phyloP scores from a whole-genome alignment of 139 green algal species.

The Coelastrella sp. region DNA sequence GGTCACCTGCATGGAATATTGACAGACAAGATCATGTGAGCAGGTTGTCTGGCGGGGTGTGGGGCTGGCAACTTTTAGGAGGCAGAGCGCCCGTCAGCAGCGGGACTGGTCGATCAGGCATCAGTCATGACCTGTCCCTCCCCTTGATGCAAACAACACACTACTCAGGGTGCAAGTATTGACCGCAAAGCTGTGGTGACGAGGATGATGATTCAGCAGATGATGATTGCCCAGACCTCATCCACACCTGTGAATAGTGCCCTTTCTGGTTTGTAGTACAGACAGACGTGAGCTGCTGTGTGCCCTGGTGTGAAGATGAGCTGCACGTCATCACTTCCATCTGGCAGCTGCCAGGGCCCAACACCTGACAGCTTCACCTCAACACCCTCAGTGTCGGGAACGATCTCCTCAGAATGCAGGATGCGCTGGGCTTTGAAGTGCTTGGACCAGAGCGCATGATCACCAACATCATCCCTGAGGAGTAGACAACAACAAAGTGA shows the following conservation, averaged over 20 bases:
- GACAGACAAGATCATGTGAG: background rate
- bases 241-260: conserved; percentile 68
- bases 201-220: background rate
- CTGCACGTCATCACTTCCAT: conserved; percentile 59
- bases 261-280: conserved; percentile 67
- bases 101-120: no score
- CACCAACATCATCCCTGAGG: conserved; percentile 80
- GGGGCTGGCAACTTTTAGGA: no score
- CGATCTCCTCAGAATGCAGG: conserved; percentile 71
- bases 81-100: no score
- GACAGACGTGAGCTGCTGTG: conserved; percentile 69
- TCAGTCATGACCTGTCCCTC: no score
- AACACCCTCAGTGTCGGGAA: conserved; percentile 28
- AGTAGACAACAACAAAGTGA: background rate
- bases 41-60: background rate
- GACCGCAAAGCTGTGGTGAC: no score
- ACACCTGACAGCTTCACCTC: conserved; percentile 55
- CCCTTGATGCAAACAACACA: no score
- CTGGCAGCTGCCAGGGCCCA: conserved; percentile 73
- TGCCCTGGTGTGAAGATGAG: conserved; percentile 82
- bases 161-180: no score
- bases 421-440: conserved; percentile 73
- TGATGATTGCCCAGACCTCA: conserved; percentile 5
- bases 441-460: conserved; percentile 80
- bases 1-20: conserved; percentile 46